Evolutionary conservation across 139 green algal genomes (phyloP).

Genomic region (Auxenochlorella pyrenoidosa): DNA sequence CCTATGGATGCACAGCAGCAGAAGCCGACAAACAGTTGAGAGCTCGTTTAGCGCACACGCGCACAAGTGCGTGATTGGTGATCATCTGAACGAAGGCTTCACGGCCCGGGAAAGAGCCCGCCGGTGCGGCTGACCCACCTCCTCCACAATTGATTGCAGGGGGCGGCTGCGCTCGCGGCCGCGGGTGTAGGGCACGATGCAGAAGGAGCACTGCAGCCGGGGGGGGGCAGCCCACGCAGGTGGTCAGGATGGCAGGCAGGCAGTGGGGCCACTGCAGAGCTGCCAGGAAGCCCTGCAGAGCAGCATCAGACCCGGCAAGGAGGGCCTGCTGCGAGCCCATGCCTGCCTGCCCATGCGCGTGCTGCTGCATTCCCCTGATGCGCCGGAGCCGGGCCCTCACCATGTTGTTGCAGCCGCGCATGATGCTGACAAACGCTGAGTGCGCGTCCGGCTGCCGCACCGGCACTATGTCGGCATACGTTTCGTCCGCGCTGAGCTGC

Average conservation of each 20-base stretch:
- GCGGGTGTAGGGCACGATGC: constrained; percentile 88
- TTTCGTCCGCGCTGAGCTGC: constrained; percentile 85
- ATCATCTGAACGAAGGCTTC: too few species aligned
- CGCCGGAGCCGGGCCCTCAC: too few species aligned
- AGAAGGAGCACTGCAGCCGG: constrained; percentile 72
- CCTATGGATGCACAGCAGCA: not conserved
- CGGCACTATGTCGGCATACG: constrained; percentile 89
- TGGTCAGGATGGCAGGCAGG: not conserved
- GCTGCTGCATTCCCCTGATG: too few species aligned
- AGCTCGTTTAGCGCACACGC: too few species aligned
- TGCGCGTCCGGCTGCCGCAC: constrained; percentile 55
- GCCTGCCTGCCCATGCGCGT: too few species aligned
- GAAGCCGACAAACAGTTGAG: too few species aligned
- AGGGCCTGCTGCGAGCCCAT: too few species aligned
- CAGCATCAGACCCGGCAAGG: too few species aligned
- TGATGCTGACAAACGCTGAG: constrained; percentile 84
- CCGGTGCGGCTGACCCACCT: constrained; percentile 64
- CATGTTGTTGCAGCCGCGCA: constrained; percentile 93
- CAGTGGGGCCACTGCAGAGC: not conserved
- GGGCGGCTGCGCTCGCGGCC: constrained; percentile 83
- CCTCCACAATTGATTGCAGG: constrained; percentile 73
- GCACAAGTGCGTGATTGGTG: too few species aligned
- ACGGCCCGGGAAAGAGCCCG: too few species aligned
- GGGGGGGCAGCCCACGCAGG: not conserved
- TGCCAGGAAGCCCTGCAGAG: too few species aligned